Conservation (phyloP, 805 yeast species). For the Lachancea quebecensis region DNA sequence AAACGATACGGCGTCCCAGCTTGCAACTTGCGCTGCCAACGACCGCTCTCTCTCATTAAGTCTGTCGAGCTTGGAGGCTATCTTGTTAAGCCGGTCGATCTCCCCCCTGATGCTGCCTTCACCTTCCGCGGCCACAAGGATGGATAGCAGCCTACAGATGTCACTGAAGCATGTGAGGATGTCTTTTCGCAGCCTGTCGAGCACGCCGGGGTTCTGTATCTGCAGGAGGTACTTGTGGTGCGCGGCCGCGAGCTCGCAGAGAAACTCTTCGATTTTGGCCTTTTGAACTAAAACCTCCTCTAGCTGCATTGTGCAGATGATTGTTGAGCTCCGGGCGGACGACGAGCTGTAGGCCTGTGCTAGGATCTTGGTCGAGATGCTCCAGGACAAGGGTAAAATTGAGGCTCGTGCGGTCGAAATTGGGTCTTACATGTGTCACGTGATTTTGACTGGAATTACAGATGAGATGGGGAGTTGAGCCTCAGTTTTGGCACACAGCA, state of each 20-base stretch:
- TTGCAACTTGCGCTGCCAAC: background rate
- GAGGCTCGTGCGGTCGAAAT: no score
- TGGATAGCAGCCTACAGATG: slow-evolving; percentile 19
- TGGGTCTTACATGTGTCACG: no score
- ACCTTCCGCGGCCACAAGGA: slow-evolving; percentile 23
- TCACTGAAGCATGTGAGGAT: slow-evolving; percentile 27
- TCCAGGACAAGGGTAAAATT: no score
- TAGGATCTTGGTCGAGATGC: no score
- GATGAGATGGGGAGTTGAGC: no score
- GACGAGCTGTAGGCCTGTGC: no score
- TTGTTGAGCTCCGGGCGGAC: no score
- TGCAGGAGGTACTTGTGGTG: slow-evolving; percentile 22
- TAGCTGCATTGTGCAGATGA: background rate
- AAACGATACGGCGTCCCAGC: background rate
- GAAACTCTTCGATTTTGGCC: slow-evolving; percentile 18
- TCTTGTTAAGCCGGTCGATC: slow-evolving; percentile 11
- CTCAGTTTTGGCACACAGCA: no score
- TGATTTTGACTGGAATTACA: no score
- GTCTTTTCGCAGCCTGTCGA: slow-evolving; percentile 22
- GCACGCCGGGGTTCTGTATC: slow-evolving; percentile 8
- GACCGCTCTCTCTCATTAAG: background rate
- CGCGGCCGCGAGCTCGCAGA: slow-evolving; percentile 14
- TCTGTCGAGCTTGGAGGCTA: slow-evolving; percentile 12
- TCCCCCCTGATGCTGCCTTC: slow-evolving; percentile 17
- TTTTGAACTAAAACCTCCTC: slow-evolving; percentile 23